Conservation (phyloP, 2,329 filamentous ascomycete genomes). For the Cercospora zeae-maydis region DNA sequence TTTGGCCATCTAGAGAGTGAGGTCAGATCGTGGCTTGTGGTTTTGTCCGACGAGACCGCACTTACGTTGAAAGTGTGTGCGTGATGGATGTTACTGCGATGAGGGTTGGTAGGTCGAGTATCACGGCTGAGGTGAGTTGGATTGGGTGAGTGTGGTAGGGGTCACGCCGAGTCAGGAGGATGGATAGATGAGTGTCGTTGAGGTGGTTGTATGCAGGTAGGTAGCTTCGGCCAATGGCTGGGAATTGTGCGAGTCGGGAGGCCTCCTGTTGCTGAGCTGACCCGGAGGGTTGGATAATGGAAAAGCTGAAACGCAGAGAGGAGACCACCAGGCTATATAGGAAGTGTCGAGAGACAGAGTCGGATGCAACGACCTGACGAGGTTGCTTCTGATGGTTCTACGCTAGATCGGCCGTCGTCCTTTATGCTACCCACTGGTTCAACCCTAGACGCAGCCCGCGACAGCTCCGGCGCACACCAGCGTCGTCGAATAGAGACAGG, state of each 20-base stretch:
- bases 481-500: conserved; percentile 31
- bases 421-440: conserved; percentile 28
- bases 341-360: conserved; percentile 8
- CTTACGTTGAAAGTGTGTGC: neutral
- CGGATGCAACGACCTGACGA: conserved; percentile 20
- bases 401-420: conserved; percentile 24
- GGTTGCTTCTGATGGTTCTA: conserved; percentile 21
- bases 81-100: neutral
- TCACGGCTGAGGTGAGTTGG: conserved; percentile 2
- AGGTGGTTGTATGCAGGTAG: conserved; percentile 5
- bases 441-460: conserved; percentile 31
- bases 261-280: neutral
- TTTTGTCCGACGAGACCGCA: neutral
- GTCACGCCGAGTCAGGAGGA: conserved; percentile 7
- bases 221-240: conserved; percentile 12
- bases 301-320: conserved; percentile 24
- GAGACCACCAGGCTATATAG: conserved; percentile 28
- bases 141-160: neutral
- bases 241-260: neutral
- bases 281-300: conserved; percentile 19
- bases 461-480: conserved; percentile 35
- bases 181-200: conserved; percentile 6
- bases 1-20: conserved; percentile 42
- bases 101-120: neutral
- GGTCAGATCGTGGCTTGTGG: neutral